Base-by-base conservation (phyloP, 352 stramenopile species). In the Thraustochytrium sp. region DNA sequence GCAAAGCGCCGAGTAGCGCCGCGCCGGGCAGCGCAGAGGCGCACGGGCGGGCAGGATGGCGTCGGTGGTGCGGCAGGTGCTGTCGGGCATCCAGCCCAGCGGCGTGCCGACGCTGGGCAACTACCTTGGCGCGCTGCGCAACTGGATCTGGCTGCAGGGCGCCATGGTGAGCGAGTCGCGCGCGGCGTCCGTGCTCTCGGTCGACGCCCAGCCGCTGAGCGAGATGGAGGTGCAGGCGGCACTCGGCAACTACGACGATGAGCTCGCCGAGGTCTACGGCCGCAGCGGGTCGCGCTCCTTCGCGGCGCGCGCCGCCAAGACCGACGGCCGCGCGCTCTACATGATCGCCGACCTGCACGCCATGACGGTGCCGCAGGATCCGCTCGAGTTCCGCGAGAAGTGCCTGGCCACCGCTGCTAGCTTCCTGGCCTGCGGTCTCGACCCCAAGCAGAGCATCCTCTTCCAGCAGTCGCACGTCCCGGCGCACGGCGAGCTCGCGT, bases 81-180 rank as follows among this genome's bases (percentile, higher is more conserved):
- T 99, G 56, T 98, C 93, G 5, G 96, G 97, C 55, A 98, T 99
- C 46, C 96, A 99, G 86, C 97, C 97, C 4, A 99, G 96, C 23
- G 97, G 97, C 37, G 92, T 94, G n/a, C 94, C 98, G 13, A 96
- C 99, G 85, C 87, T 99, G 62, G 97, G 97, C 80, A 99, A 99
- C 89, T 99, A 99, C 88, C 93, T 98, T 56, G 97, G 97, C 63
- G 96, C 97, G 2, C 96, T 99, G 82, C 91, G 91, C 78, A 96
- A 98, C 84, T 99, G 96, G 97, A 95, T 98, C 16, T 89, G 93
- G 36, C 92, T 98, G 64, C 96, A 99, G 85, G 46, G 1, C 26
- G n/a, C 59, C 26, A 31, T 72, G 26, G 21, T 31, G 13, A 72
- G 31, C 44, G 16, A 4, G 9, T 13, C 65, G 16, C 44, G 34